Evolutionary conservation across 768 basidiomycete genomes (phyloP), one percentile per base, ranked within the genome.

Genomic region (Leccinellum luteum): DNA sequence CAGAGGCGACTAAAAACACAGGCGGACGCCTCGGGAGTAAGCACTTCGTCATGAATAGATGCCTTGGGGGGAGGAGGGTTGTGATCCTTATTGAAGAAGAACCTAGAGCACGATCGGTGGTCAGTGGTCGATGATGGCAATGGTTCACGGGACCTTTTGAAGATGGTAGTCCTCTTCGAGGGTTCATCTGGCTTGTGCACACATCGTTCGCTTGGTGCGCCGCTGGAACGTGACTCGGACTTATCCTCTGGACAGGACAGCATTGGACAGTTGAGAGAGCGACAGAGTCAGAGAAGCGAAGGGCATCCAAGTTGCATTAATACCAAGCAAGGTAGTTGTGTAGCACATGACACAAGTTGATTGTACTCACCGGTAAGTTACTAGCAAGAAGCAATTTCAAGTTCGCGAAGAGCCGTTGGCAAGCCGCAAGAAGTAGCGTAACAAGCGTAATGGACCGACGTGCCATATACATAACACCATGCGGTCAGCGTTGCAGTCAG

Each of bases 11-110:
- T 80, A 60, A 85, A 79, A 69, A 83, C 79, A 41, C 78, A 76
- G 0, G 91, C 90, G 1, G 78, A 79, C 3, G 75, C 78, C 63
- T 94, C 90, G 0, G 91, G 92, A 3, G 85, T 84, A 10, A 83
- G 61, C 2, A 72, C 67, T 2, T 87, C 81, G 55, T 87, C 85
- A 48, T 87, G 81, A 2, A 90, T 69, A 3, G 85, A 85, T 7
- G 64, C 62, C 57, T 75, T 79, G 1, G 87, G 73, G 2, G 75
- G 76, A 3, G 78, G 75, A 6, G 73, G 68, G 13, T 73, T 56
- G 3, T 51, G 55, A 44, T 64, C 38, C 45, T 58, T 65, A 43
- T 57, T 31, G 48, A 35, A 48, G 41, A 60, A 57, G 31, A 68
- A 8, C 31, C 62, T 64, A 35, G 45, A 34, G 34, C 7, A 8